A percentile compares a stretch with the other conserved stretches of the same genome.
These are phyloP conservation scores for Clausena lansium DNA, from an alignment of 345 rosid genomes.

Conservation along the genomic window DNA sequence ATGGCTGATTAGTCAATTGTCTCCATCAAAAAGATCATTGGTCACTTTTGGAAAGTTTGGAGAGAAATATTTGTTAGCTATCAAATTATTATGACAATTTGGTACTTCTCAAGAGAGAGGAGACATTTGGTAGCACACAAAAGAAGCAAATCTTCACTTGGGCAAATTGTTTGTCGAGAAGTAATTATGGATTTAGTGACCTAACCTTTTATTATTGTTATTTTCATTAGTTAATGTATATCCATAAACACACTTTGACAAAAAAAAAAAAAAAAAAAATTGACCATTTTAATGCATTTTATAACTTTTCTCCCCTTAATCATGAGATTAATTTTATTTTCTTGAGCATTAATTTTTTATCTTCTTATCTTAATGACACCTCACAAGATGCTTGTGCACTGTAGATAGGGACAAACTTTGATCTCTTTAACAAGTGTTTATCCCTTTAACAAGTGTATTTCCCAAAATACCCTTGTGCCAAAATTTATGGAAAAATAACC, in stretches of 20 bases:
- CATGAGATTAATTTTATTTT: background rate
- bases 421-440: background rate
- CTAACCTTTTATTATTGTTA: background rate
- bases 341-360: background rate
- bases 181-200: background rate
- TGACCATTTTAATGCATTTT: background rate
- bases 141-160: background rate
- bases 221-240: background rate
- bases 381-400: constrained; percentile 30
- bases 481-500: background rate
- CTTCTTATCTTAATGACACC: background rate
- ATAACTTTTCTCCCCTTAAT: background rate
- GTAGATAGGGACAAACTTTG: constrained; percentile 2
- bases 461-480: background rate
- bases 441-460: background rate
- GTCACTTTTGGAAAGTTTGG: background rate
- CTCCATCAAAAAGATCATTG: background rate
- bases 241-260: background rate
- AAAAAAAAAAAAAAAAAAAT: background rate
- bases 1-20: background rate
- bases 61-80: background rate
- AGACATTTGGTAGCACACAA: background rate
- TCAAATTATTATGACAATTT: background rate
- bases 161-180: background rate
- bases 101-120: background rate